Evolutionary conservation across 129 eudicot genomes (phyloP).

Genomic region (Apium graveolens): DNA sequence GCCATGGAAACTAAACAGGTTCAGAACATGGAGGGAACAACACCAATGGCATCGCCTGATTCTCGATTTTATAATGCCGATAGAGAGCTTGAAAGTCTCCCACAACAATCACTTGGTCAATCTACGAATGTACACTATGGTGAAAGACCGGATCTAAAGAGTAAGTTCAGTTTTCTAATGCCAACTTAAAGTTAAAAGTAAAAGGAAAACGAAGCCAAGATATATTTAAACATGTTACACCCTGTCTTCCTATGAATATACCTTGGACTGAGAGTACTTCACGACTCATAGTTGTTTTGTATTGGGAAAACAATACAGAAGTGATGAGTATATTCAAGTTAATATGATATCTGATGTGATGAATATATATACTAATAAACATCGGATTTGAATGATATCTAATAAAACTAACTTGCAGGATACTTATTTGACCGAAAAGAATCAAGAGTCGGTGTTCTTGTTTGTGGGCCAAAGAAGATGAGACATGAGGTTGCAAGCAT

Average conservation of each 20-base stretch:
- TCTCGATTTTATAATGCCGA: conserved; percentile 45
- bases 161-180: conserved; percentile 33
- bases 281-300: not conserved
- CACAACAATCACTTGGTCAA: conserved; percentile 49
- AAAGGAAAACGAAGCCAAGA: not conserved
- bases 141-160: conserved; percentile 67
- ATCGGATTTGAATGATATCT: not conserved
- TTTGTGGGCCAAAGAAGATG: conserved; percentile 71
- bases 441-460: conserved; percentile 81
- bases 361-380: not conserved
- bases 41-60: conserved; percentile 29
- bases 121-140: conserved; percentile 62
- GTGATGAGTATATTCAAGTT: not conserved
- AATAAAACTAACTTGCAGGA: conserved; percentile 30
- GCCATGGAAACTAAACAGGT: conserved; percentile 47
- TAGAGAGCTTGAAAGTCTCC: conserved; percentile 69
- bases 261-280: not conserved
- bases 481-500: conserved; percentile 85
- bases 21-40: conserved; percentile 55
- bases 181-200: not conserved
- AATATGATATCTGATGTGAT: too few species aligned
- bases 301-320: not conserved
- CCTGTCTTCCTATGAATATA: too few species aligned
- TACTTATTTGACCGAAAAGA: conserved; percentile 56
- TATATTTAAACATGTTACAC: too few species aligned